Percentiles rank a stretch among this genome's conserved stretches.
Evolutionary conservation across 306 rosid species (phyloP).

Genomic region (Quillaja saponaria): DNA sequence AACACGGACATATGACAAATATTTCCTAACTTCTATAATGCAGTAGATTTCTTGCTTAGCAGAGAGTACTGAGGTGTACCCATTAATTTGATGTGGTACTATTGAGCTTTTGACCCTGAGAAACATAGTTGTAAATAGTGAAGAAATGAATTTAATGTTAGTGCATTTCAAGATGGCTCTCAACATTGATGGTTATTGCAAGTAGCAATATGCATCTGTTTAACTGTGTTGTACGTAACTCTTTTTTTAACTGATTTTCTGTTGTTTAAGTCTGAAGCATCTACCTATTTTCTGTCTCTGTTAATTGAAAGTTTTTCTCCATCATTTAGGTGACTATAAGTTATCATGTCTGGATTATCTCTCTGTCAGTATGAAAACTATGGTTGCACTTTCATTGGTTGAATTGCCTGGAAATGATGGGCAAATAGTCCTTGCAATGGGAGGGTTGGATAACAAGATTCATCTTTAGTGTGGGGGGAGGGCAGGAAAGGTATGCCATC

Average conservation of each 20-base stretch:
- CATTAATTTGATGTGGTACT: too few species aligned
- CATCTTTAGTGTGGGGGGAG: conserved; percentile 85
- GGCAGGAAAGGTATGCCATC: conserved; percentile 63
- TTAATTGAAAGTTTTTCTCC: conserved; percentile 9
- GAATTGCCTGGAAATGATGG: conserved; percentile 76
- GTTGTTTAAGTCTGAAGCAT: neutral
- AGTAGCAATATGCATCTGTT: neutral
- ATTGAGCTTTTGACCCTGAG: neutral
- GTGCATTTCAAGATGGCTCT: neutral
- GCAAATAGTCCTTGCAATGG: conserved; percentile 81
- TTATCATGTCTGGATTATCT: conserved; percentile 63
- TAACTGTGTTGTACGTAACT: neutral
- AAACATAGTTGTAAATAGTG: neutral
- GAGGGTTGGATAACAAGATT: conserved; percentile 94
- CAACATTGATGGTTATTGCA: neutral
- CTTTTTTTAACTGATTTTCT: conserved; percentile 10
- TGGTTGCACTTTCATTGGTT: conserved; percentile 82
- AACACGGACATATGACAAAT: too few species aligned
- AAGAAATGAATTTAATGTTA: neutral
- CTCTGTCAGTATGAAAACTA: conserved; percentile 71
- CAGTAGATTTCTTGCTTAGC: too few species aligned
- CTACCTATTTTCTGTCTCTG: neutral
- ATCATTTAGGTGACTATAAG: conserved; percentile 67
- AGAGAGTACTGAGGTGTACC: too few species aligned
- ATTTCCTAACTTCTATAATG: too few species aligned